Base-by-base conservation (phyloP, 2,329 filamentous ascomycete species). In the Calycina marina region DNA sequence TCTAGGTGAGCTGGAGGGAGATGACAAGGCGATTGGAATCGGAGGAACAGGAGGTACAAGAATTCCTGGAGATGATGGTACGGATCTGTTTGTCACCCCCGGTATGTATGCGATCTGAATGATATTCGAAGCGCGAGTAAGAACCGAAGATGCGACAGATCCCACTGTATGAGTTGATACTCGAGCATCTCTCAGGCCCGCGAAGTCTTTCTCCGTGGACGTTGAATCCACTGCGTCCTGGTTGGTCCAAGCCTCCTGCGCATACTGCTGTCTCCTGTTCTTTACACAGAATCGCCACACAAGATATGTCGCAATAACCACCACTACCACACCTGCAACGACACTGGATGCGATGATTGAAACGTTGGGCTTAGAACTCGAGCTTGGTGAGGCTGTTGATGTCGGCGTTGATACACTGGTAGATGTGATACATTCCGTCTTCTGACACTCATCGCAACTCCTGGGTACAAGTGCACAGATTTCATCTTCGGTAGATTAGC, bases 31-130 rank as follows among this genome's bases (percentile, higher is more conserved):
- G 46, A 70, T 74, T 28, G 90, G 88, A 40, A 96, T 84, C 11
- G 88, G 85, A 25, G 90, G 90, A 4, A 98, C 86, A 0, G 88
- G 88, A n/a, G 86, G 85, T 4, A 92, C 80, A 31, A 88, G 69
- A 13, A 84, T 62, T 24, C 73, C 75, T 3, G 83, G 82, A 1
- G 84, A 88, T n/a, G 79, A 77, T 4, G 82, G 80, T 5, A 77
- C 76, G 9, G 86, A 85, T 44, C 88, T 73, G 59, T 94, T 94
- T 39, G 84, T 94, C 48, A 96, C 86, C 38, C 90, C 90, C 10
- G 90, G 90, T 44, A 98, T 96, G 56, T 96, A 98, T 35, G 90
- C 90, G 57, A 98, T 98, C 59, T 96, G 90, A 49, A 98, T 98
- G 53, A 98, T 88, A 62, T 98, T 98, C 50, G 90, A 96, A 30